phyloP scores from a whole-genome alignment of 2,329 filamentous ascomycete genomes.

The Leptoxyphium fumago region DNA sequence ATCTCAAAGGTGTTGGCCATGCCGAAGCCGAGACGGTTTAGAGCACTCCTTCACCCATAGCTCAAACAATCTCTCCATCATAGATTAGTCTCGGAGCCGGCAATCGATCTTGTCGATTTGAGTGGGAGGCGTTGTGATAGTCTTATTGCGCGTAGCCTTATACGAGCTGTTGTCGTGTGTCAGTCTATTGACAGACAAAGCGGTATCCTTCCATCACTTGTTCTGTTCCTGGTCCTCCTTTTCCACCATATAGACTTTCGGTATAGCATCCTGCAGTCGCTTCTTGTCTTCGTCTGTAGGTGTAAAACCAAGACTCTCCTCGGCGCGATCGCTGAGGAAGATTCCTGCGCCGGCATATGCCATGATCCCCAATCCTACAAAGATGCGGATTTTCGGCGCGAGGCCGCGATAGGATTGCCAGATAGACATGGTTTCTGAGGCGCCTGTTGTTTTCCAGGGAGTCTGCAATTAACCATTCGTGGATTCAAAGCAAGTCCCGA shows the following conservation, averaged over 20 bases:
- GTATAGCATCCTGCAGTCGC: conserved; percentile 45
- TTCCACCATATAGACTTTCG: conserved; percentile 49
- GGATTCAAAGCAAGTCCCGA: too few relatives aligned
- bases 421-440: conserved; percentile 6
- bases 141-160: too few relatives aligned
- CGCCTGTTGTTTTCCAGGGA: too few relatives aligned
- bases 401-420: conserved; percentile 51
- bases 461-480: too few relatives aligned
- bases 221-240: conserved; percentile 15
- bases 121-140: neutral
- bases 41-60: too few relatives aligned
- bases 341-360: conserved; percentile 62
- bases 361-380: conserved; percentile 60
- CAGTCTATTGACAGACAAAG: too few relatives aligned
- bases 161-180: too few relatives aligned
- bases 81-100: too few relatives aligned
- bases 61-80: too few relatives aligned
- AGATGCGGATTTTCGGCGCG: conserved; percentile 51
- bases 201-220: neutral
- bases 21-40: too few relatives aligned
- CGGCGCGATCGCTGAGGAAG: conserved; percentile 57
- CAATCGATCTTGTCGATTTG: too few relatives aligned
- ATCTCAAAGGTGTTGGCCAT: too few relatives aligned
- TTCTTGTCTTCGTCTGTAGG: conserved; percentile 61
- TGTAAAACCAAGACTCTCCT: conserved; percentile 57